These are phyloP conservation scores for Strigomonas culicis DNA, from an alignment of 208 protist genomes.

Conservation along the genomic window DNA sequence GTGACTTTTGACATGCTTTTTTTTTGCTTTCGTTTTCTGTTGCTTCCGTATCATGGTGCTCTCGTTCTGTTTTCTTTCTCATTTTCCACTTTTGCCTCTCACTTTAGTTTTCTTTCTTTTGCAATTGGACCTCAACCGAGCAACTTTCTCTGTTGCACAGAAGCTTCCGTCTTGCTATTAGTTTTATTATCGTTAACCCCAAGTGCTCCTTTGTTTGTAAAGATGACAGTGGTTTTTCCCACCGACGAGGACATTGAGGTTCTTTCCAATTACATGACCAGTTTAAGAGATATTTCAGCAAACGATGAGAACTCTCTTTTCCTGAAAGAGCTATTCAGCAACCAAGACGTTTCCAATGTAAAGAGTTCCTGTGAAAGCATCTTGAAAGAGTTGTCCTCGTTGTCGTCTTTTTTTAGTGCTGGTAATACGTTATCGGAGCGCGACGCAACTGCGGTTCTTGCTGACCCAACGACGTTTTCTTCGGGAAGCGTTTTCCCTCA, in stretches of 20 bases:
- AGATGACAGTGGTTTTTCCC: conserved; percentile 42
- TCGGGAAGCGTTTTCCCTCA: neutral
- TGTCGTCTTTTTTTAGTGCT: conserved; percentile 3
- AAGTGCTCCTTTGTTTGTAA: neutral
- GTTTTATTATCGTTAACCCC: neutral
- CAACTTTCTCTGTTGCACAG: too few relatives aligned
- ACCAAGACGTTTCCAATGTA: neutral
- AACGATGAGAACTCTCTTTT: neutral
- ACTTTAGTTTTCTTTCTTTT: too few relatives aligned
- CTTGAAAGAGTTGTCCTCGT: neutral
- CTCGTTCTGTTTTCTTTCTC: conserved; percentile 1
- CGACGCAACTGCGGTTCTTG: neutral
- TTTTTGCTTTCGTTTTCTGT: neutral
- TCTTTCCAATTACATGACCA: conserved; percentile 26
- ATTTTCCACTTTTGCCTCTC: neutral
- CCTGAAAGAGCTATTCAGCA: neutral
- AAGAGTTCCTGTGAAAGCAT: conserved; percentile 13
- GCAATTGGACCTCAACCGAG: too few relatives aligned
- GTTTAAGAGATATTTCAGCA: conserved; percentile 1
- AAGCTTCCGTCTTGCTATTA: too few relatives aligned
- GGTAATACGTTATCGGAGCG: neutral
- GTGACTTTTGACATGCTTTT: neutral
- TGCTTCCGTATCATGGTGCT: neutral
- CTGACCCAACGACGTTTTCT: neutral
- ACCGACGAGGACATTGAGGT: conserved; percentile 21